phyloP scores from a whole-genome alignment of 2,329 filamentous ascomycete genomes.

The Orbilia quercus region DNA sequence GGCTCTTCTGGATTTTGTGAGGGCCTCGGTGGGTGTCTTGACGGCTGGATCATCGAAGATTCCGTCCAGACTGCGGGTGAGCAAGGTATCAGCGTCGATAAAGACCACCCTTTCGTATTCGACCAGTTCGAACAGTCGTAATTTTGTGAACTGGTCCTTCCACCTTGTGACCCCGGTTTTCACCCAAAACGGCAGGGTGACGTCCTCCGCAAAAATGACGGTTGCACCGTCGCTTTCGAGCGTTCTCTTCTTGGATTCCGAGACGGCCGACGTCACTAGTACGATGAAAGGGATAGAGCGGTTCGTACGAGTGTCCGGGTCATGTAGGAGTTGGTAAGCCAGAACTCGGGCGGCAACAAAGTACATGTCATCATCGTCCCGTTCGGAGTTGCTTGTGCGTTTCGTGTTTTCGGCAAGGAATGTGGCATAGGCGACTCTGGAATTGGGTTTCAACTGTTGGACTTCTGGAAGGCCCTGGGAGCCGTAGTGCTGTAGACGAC shows the following conservation, averaged over 20 bases:
- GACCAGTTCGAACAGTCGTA: conserved; percentile 64
- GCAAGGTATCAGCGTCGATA: conserved; percentile 65
- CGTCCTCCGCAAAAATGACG: conserved; percentile 63
- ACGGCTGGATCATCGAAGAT: conserved; percentile 63
- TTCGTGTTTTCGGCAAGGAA: conserved; percentile 62
- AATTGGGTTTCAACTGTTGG: conserved; percentile 27
- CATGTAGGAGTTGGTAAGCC: conserved; percentile 64
- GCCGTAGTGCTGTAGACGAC: conserved; percentile 49
- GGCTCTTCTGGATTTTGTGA: conserved; percentile 44
- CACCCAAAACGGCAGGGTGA: conserved; percentile 62
- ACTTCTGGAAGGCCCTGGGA: conserved; percentile 31
- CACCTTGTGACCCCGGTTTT: conserved; percentile 63
- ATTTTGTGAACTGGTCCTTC: conserved; percentile 65
- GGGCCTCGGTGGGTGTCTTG: conserved; percentile 55
- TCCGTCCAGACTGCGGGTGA: conserved; percentile 62
- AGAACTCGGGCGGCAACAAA: conserved; percentile 63
- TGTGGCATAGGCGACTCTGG: conserved; percentile 60
- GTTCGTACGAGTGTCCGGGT: conserved; percentile 62
- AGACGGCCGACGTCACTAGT: conserved; percentile 62
- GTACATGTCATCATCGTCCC: conserved; percentile 62
- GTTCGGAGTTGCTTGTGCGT: conserved; percentile 51
- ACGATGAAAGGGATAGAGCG: conserved; percentile 63
- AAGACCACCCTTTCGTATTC: conserved; percentile 65
- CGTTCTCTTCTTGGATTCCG: conserved; percentile 61
- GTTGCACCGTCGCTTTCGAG: conserved; percentile 64